Conservation (phyloP, 169 alveolate species). For the Plasmodium malariae region DNA sequence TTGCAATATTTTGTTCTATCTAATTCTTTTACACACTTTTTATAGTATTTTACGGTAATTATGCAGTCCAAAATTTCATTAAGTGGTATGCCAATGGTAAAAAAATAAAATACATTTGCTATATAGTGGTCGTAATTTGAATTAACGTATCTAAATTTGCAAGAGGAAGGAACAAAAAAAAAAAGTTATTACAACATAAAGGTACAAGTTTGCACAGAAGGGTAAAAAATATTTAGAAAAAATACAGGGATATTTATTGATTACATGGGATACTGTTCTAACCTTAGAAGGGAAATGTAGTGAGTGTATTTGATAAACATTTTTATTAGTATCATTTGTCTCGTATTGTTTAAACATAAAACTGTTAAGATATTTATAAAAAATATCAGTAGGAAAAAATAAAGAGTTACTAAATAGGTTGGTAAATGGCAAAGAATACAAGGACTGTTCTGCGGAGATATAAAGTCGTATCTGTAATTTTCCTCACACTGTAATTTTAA, state of each 20-base stretch:
- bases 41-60: slow-evolving; percentile 13
- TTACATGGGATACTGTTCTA: background rate
- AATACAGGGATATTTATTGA: no score
- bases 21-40: background rate
- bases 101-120: slow-evolving; percentile 27
- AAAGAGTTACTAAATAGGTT: slow-evolving; percentile 19
- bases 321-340: slow-evolving; percentile 26
- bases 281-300: slow-evolving; percentile 64
- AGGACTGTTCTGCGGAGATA: slow-evolving; percentile 28
- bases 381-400: slow-evolving; percentile 4
- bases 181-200: background rate
- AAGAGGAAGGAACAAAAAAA: background rate
- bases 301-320: slow-evolving; percentile 37
- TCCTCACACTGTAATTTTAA: slow-evolving; percentile 51
- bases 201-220: background rate
- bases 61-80: slow-evolving; percentile 63
- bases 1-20: background rate
- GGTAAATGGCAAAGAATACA: slow-evolving; percentile 28
- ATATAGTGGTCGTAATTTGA: slow-evolving; percentile 35
- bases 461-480: slow-evolving; percentile 53
- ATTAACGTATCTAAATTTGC: slow-evolving; percentile 35
- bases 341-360: slow-evolving; percentile 9
- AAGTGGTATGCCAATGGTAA: slow-evolving; percentile 50
- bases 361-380: slow-evolving; percentile 27
- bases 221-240: background rate